Percentiles rank a stretch among this genome's conserved stretches.
These are phyloP conservation scores for Eutypa lata DNA, from an alignment of 2,329 filamentous ascomycete species.

Conservation along the genomic window DNA sequence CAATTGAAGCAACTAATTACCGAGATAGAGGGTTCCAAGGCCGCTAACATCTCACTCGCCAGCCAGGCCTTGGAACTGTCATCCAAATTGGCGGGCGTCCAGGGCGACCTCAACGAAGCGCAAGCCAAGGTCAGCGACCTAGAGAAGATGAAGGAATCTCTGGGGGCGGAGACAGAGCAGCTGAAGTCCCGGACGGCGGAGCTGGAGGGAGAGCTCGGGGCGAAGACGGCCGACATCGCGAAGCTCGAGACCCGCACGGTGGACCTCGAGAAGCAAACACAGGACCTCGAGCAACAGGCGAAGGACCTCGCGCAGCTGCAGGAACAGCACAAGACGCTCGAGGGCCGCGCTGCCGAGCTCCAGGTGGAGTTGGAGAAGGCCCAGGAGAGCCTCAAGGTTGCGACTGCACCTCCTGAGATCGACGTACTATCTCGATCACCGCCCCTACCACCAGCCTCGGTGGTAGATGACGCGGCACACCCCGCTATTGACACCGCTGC, in stretches of 20 bases:
- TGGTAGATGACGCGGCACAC: not conserved
- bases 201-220: conserved; percentile 1
- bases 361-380: conserved; percentile 10
- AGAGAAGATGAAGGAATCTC: conserved; percentile 15
- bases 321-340: conserved; percentile 22
- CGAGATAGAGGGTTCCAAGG: conserved; percentile 25
- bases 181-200: conserved; percentile 15
- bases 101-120: conserved; percentile 17
- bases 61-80: conserved; percentile 20
- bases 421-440: not conserved
- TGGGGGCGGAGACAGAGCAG: conserved; percentile 22
- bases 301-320: conserved; percentile 23
- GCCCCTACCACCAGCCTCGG: not conserved
- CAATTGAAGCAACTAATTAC: conserved; percentile 21
- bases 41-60: conserved; percentile 26
- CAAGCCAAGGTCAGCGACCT: conserved; percentile 19
- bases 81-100: conserved; percentile 14
- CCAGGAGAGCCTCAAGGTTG: not conserved
- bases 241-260: conserved; percentile 1
- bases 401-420: not conserved
- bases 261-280: conserved; percentile 18
- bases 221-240: not conserved
- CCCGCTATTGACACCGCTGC: not conserved
- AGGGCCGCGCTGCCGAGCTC: conserved; percentile 11
- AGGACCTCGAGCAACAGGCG: conserved; percentile 10